Evolutionary conservation across 305 asterid species (phyloP).

Genomic region (Fraxinus ornus): DNA sequence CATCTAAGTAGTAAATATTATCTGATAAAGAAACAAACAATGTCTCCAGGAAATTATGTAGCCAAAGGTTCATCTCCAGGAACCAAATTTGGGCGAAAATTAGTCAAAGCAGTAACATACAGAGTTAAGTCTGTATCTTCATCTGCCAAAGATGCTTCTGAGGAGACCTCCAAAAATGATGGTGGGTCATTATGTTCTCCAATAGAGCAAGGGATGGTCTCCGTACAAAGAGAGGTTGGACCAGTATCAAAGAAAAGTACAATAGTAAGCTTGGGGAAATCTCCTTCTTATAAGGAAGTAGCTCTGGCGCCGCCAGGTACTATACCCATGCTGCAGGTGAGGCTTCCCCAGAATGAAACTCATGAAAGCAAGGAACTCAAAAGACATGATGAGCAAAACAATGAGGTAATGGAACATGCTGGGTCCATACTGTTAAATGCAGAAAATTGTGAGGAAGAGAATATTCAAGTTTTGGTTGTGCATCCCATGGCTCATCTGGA

Average conservation of each 20-base stretch:
- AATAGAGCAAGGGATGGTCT: conserved; percentile 44
- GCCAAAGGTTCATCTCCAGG: conserved; percentile 70
- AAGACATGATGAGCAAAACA: conserved; percentile 44
- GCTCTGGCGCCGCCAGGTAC: conserved; percentile 98
- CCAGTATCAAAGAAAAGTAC: conserved; percentile 62
- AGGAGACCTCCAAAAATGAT: conserved; percentile 46
- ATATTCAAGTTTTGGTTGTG: conserved; percentile 29
- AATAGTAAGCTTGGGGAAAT: conserved; percentile 76
- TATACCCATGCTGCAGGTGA: conserved; percentile 68
- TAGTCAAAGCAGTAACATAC: conserved; percentile 76
- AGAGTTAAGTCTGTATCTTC: conserved; percentile 79
- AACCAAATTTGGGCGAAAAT: conserved; percentile 70
- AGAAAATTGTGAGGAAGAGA: conserved; percentile 44
- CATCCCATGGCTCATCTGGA: conserved; percentile 34
- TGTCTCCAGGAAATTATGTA: conserved; percentile 69
- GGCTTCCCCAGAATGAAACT: conserved; percentile 48
- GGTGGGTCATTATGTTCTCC: conserved; percentile 44
- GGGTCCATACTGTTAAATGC: conserved; percentile 29
- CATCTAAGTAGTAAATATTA: conserved; percentile 64
- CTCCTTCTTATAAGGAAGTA: conserved; percentile 98
- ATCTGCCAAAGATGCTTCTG: conserved; percentile 47
- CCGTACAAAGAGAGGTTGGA: conserved; percentile 50
- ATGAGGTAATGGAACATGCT: conserved; percentile 33
- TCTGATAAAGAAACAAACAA: conserved; percentile 61
- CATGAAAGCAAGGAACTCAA: conserved; percentile 32